Conservation (phyloP, 2,329 filamentous ascomycete genomes). For the Aphanocladium album region DNA sequence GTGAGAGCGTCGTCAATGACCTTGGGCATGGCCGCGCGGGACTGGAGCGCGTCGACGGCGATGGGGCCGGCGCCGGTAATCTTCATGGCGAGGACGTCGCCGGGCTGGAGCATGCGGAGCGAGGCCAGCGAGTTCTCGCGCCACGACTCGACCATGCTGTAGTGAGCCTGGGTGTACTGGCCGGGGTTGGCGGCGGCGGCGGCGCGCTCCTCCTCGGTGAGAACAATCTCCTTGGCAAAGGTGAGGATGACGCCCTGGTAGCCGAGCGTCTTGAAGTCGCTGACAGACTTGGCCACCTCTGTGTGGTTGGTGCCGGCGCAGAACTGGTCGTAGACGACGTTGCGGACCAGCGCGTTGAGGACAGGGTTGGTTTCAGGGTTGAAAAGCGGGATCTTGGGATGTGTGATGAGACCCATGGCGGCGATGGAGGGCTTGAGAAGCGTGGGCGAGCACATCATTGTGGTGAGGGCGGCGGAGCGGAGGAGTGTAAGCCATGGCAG, state of each 20-base stretch:
- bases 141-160: conserved; percentile 40
- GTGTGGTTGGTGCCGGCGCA: conserved; percentile 46
- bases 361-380: conserved; percentile 38
- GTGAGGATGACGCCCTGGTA: conserved; percentile 49
- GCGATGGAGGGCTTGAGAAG: conserved; percentile 22
- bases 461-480: conserved; percentile 23
- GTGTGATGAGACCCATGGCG: conserved; percentile 20
- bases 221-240: conserved; percentile 45
- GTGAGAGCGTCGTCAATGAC: conserved; percentile 62
- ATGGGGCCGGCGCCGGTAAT: conserved; percentile 72
- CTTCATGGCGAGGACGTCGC: conserved; percentile 57
- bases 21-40: conserved; percentile 52
- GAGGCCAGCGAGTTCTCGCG: conserved; percentile 48
- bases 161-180: conserved; percentile 9
- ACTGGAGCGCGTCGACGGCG: conserved; percentile 58
- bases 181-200: conserved; percentile 19
- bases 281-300: conserved; percentile 42
- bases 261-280: conserved; percentile 41
- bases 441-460: conserved; percentile 23
- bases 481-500: conserved; percentile 21
- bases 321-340: conserved; percentile 51
- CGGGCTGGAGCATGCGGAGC: conserved; percentile 29
- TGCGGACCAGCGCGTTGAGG: conserved; percentile 38
- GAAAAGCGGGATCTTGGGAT: conserved; percentile 32
- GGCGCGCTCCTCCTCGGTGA: conserved; percentile 21